Base-by-base conservation (phyloP, 768 basidiomycete species). In the Boletellus ananiceps region DNA sequence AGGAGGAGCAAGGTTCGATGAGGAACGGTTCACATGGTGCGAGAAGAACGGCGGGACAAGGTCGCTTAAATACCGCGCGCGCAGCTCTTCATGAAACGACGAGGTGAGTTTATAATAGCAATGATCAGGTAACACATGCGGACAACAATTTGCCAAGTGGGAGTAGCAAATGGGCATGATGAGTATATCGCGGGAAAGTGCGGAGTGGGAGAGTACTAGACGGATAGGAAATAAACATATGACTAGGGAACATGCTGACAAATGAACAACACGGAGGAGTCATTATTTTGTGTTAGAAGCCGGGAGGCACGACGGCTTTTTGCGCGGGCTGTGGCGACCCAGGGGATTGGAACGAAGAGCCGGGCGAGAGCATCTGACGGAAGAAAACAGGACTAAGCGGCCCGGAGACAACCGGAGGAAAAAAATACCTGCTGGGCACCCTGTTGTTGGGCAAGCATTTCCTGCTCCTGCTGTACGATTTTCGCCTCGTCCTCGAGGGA, bases 401-500 rank as follows among this genome's bases (percentile, higher is more conserved):
- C 57, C 52, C 33, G 35, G 43, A 32, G 41, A 1, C 33, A 14
- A 15, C 25, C 21, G 14, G 23, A 32, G 33, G 18, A 3, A 43
- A 56, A 55, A 77, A 76, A 51, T 49, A 89, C 93, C 81, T 90
- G 88, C 68, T 93, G 90, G 12, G 86, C 86, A 38, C 93, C 93
- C 68, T 91, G 87, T 66, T 93, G 91, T 67, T 95, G 93, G 45
- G 90, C 90, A 54, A 89, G 73, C 79, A 91, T 81, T 71, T 97
- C 93, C 71, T 88, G 85, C 71, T 98, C 96, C 71, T 97, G 93
- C 40, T 86, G 84, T 11, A 93, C 86, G 49, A 95, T 80, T 71
- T 93, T 93, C 46, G 90, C 87, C 74, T 99, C 96, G 70, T 96
- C 95, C 71, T 99, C 96, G 59, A 98, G 76, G 52, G 84, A 86